Conservation (phyloP, 768 basidiomycete species). For the Tephrocybe sp. region DNA sequence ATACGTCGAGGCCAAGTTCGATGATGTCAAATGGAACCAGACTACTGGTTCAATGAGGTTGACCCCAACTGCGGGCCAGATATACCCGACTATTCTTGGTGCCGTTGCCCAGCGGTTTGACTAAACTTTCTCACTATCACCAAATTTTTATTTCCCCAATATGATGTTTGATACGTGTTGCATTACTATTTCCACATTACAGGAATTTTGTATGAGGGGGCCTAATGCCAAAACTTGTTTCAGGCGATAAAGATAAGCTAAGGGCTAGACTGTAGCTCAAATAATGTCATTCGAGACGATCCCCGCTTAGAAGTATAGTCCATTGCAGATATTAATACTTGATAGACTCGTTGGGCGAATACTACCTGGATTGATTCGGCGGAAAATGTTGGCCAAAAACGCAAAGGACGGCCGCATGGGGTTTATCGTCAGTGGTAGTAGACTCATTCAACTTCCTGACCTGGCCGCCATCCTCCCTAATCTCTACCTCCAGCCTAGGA, state of each 20-base stretch:
- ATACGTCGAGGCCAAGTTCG: conserved; percentile 1
- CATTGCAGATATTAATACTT: too few relatives aligned
- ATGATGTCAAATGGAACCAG: conserved; percentile 8
- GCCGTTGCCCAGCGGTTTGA: conserved; percentile 7
- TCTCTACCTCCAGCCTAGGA: not conserved
- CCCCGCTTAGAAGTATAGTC: too few relatives aligned
- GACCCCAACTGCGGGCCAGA: conserved; percentile 8
- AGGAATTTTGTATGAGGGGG: too few relatives aligned
- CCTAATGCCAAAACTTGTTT: too few relatives aligned
- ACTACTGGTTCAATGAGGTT: conserved; percentile 5
- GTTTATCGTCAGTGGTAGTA: not conserved
- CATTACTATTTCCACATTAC: too few relatives aligned
- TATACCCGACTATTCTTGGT: conserved; percentile 8
- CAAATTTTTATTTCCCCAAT: too few relatives aligned
- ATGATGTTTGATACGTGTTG: too few relatives aligned
- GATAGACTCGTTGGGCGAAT: too few relatives aligned
- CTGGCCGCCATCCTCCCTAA: not conserved
- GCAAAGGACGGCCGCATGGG: not conserved
- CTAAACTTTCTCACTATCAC: not conserved
- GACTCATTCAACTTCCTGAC: not conserved
- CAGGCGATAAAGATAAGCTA: too few relatives aligned
- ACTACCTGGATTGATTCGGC: too few relatives aligned
- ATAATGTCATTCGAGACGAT: too few relatives aligned
- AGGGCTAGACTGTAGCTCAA: too few relatives aligned
- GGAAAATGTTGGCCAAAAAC: not conserved